A percentile compares a stretch with the other conserved stretches of the same genome.
Conservation (phyloP, 495 filamentous ascomycete genomes). For the Lophium mytilinum region DNA sequence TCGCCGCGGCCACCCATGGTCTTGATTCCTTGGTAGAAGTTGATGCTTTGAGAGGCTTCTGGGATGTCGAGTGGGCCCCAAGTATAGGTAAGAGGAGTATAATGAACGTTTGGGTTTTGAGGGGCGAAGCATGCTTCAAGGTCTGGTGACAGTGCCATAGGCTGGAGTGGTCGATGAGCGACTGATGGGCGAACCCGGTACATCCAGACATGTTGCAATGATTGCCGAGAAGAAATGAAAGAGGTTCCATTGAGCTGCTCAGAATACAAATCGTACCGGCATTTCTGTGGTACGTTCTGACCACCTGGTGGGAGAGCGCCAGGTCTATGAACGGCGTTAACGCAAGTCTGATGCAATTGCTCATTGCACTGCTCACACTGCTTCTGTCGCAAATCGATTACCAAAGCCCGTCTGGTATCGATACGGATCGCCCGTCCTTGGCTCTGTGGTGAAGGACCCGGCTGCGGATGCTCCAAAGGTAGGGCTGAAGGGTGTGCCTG, state of each 20-base stretch:
- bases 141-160: not conserved
- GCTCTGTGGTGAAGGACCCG: not conserved
- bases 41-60: not conserved
- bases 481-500: too few relatives aligned
- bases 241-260: slow-evolving; percentile 9
- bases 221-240: slow-evolving; percentile 10
- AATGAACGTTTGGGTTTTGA: slow-evolving; percentile 1
- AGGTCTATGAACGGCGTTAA: not conserved
- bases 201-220: slow-evolving; percentile 10
- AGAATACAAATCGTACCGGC: slow-evolving; percentile 10
- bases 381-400: slow-evolving; percentile 8
- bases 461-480: not conserved
- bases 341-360: too few relatives aligned
- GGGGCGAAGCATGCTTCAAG: not conserved
- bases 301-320: slow-evolving; percentile 5
- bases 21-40: slow-evolving; percentile 9
- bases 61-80: slow-evolving; percentile 16
- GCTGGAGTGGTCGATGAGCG: not conserved
- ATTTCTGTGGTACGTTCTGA: slow-evolving; percentile 9
- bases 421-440: slow-evolving; percentile 1
- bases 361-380: not conserved
- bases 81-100: slow-evolving; percentile 8
- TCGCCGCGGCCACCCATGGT: slow-evolving; percentile 10
- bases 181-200: slow-evolving; percentile 16
- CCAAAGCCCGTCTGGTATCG: slow-evolving; percentile 11